Evolutionary conservation across 345 rosid genomes (phyloP).

Genomic region (Dipteronia sinensis): DNA sequence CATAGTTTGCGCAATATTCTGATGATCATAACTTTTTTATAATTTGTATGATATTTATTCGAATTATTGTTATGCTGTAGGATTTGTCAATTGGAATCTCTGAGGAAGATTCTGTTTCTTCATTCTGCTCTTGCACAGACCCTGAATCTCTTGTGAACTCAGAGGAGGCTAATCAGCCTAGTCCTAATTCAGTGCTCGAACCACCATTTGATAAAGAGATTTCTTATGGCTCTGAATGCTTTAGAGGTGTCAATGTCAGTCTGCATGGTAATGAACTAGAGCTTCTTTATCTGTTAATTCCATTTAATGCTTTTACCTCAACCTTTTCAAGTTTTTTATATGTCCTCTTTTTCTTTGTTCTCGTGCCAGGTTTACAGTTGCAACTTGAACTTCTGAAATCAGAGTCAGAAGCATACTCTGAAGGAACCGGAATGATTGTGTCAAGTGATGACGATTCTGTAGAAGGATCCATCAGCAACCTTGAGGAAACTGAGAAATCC

Average conservation of each 20-base stretch:
- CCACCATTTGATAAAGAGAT: slow-evolving; percentile 39
- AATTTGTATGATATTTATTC: slow-evolving; percentile 5
- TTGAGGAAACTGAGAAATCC: slow-evolving; percentile 37
- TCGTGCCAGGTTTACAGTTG: slow-evolving; percentile 39
- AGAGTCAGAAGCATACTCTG: slow-evolving; percentile 54
- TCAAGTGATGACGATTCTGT: slow-evolving; percentile 61
- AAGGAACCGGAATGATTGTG: slow-evolving; percentile 54
- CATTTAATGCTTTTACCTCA: neutral
- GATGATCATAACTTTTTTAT: neutral
- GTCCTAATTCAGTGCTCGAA: slow-evolving; percentile 86
- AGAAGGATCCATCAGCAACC: slow-evolving; percentile 26
- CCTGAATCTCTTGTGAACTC: slow-evolving; percentile 48
- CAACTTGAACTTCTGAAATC: slow-evolving; percentile 56
- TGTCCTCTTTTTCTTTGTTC: neutral
- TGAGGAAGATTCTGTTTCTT: slow-evolving; percentile 44
- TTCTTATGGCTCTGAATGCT: slow-evolving; percentile 33
- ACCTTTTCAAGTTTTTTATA: slow-evolving; percentile 8
- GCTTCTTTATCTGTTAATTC: neutral
- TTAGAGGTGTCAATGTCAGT: slow-evolving; percentile 25
- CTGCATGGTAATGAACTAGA: slow-evolving; percentile 44
- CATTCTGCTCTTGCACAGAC: slow-evolving; percentile 41
- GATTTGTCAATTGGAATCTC: slow-evolving; percentile 30
- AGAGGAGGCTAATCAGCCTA: slow-evolving; percentile 64
- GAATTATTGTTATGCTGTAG: slow-evolving; percentile 18
- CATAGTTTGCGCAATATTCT: neutral